phyloP scores from a whole-genome alignment of 768 basidiomycete species.

The Imleria badia region DNA sequence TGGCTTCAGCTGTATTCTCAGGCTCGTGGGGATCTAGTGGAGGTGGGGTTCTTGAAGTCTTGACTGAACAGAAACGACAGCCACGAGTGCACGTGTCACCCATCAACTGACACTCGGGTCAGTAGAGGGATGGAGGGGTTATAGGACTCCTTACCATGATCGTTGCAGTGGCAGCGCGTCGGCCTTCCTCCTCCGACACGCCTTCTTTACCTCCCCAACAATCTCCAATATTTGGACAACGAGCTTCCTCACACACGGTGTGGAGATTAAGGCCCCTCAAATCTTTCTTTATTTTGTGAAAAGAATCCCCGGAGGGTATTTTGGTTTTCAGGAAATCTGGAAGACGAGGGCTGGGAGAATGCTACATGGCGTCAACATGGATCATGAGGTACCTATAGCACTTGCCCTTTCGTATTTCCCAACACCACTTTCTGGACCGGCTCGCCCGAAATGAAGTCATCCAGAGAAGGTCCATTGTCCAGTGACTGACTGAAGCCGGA shows the following conservation, averaged over 20 bases:
- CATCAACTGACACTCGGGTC: constrained; percentile 68
- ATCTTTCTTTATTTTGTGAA: constrained; percentile 92
- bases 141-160: constrained; percentile 74
- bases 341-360: constrained; percentile 65
- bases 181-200: constrained; percentile 64
- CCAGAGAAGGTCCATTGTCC: constrained; percentile 67
- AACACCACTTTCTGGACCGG: constrained; percentile 62
- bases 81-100: constrained; percentile 98
- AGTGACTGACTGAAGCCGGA: constrained; percentile 52
- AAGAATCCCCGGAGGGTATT: constrained; percentile 87
- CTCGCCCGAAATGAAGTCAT: constrained; percentile 74
- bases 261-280: constrained; percentile 87
- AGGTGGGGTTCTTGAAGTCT: constrained; percentile 84
- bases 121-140: constrained; percentile 1
- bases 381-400: constrained; percentile 4
- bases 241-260: constrained; percentile 98
- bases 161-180: constrained; percentile 89
- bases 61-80: constrained; percentile 96
- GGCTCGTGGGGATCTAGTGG: constrained; percentile 96
- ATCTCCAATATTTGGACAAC: constrained; percentile 99
- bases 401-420: constrained; percentile 69
- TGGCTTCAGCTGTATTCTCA: constrained; percentile 97
- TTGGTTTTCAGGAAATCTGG: constrained; percentile 88
- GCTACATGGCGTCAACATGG: not conserved
- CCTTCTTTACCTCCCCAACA: constrained; percentile 92